Percentiles rank a stretch among this genome's conserved stretches.
These are phyloP conservation scores for Firmiana major DNA, from an alignment of 345 rosid genomes.

Conservation along the genomic window DNA sequence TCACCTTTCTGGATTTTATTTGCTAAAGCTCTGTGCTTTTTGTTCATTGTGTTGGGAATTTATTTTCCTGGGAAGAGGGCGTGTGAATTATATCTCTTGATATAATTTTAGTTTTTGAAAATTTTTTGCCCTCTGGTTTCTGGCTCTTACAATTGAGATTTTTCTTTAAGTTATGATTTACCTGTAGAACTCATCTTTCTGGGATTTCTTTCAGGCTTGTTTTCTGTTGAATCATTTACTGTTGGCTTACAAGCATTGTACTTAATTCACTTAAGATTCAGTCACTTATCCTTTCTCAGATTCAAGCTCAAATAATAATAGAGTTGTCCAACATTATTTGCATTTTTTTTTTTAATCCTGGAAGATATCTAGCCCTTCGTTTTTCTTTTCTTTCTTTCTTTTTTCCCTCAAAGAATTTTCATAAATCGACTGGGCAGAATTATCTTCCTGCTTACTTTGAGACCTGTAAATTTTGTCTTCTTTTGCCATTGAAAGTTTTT, in stretches of 20 bases:
- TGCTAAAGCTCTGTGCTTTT: background rate
- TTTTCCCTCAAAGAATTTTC: background rate
- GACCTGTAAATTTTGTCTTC: background rate
- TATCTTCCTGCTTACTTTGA: background rate
- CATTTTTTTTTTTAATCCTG: background rate
- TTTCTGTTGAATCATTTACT: background rate
- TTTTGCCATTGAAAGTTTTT: background rate
- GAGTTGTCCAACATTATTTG: background rate
- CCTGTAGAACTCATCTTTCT: background rate
- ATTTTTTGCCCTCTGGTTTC: background rate
- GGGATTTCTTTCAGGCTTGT: background rate
- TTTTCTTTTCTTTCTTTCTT: background rate
- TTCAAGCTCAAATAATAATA: background rate
- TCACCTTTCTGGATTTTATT: background rate
- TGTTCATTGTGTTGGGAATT: conserved; percentile 6
- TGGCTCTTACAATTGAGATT: conserved; percentile 1
- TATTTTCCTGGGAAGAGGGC: background rate
- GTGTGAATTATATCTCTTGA: conserved; percentile 8
- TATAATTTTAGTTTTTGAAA: background rate
- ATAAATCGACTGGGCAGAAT: background rate
- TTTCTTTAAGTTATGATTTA: background rate
- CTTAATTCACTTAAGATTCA: background rate
- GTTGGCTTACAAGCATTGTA: background rate
- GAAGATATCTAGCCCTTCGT: background rate
- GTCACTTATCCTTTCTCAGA: background rate